Evolutionary conservation across 2,329 filamentous ascomycete genomes (phyloP).

Genomic region (Alternaria arborescens): DNA sequence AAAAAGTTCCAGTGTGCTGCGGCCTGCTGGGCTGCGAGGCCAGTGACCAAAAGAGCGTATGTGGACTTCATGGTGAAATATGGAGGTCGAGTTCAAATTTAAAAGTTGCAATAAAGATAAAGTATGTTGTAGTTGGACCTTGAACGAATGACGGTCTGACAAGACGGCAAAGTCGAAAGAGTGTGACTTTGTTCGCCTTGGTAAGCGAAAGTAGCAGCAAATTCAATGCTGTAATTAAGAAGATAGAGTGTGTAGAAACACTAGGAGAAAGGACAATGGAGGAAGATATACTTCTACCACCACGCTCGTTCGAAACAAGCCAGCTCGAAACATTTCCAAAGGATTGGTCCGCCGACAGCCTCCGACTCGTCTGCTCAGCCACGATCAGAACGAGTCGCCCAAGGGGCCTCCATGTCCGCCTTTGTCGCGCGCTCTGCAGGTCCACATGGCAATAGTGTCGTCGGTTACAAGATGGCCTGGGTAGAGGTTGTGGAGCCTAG

Average conservation of each 20-base stretch:
- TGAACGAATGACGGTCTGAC: constrained; percentile 32
- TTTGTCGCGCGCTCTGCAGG: constrained; percentile 45
- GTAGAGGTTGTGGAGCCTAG: constrained; percentile 26
- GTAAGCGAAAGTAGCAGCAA: constrained; percentile 28
- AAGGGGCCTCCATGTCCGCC: constrained; percentile 29
- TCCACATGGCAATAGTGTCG: constrained; percentile 26
- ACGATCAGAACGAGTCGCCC: constrained; percentile 20
- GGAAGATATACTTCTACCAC: constrained; percentile 37
- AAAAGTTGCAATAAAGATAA: constrained; percentile 28
- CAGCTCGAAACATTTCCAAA: constrained; percentile 31
- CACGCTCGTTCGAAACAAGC: constrained; percentile 37
- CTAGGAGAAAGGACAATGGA: constrained; percentile 23
- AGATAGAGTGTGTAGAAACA: constrained; percentile 24
- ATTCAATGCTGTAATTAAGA: constrained; percentile 23
- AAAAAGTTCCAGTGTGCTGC: constrained; percentile 60
- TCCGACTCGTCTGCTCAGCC: constrained; percentile 37
- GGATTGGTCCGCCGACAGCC: constrained; percentile 23
- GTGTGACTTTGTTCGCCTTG: constrained; percentile 43
- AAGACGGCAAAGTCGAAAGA: constrained; percentile 22
- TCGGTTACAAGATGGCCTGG: constrained; percentile 24
- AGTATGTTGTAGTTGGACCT: constrained; percentile 24
- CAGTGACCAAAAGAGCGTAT: constrained; percentile 56
- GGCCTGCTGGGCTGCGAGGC: constrained; percentile 57
- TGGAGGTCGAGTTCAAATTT: constrained; percentile 30
- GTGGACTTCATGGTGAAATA: constrained; percentile 55